phyloP scores from a whole-genome alignment of 352 stramenopile species.

The Phytophthora chlamydospora region DNA sequence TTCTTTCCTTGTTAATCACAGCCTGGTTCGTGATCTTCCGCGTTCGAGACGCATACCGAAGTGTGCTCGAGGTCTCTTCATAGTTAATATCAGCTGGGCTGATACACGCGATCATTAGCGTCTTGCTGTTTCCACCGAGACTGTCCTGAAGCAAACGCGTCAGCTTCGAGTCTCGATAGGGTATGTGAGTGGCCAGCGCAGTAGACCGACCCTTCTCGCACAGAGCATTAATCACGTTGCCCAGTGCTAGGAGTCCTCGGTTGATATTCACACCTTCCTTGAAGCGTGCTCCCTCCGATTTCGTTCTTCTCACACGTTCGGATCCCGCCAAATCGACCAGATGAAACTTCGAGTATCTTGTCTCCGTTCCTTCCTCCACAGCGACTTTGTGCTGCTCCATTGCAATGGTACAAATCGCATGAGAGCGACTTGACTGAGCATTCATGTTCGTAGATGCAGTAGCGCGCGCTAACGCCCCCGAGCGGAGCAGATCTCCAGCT shows the following conservation, averaged over 20 bases:
- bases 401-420: constrained; percentile 89
- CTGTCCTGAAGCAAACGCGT: constrained; percentile 90
- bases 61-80: constrained; percentile 96
- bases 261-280: constrained; percentile 96
- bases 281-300: constrained; percentile 83
- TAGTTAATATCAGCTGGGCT: constrained; percentile 85
- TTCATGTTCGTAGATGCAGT: constrained; percentile 84
- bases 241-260: constrained; percentile 92
- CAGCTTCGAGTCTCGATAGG: constrained; percentile 92
- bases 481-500: constrained; percentile 51
- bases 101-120: constrained; percentile 89
- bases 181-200: constrained; percentile 52
- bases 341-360: constrained; percentile 89
- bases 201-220: constrained; percentile 76
- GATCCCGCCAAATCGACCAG: constrained; percentile 96
- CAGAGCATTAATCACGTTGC: constrained; percentile 95
- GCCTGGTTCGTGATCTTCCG: constrained; percentile 99
- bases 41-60: constrained; percentile 94
- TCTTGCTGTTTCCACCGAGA: constrained; percentile 92
- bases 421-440: constrained; percentile 78
- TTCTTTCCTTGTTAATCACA: constrained; percentile 96
- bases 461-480: constrained; percentile 52
- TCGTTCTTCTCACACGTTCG: constrained; percentile 92
- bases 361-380: constrained; percentile 36
- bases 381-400: constrained; percentile 73